These are phyloP conservation scores for Cercospora brassicicola DNA, from an alignment of 2,329 filamentous ascomycete species.

Conservation along the genomic window DNA sequence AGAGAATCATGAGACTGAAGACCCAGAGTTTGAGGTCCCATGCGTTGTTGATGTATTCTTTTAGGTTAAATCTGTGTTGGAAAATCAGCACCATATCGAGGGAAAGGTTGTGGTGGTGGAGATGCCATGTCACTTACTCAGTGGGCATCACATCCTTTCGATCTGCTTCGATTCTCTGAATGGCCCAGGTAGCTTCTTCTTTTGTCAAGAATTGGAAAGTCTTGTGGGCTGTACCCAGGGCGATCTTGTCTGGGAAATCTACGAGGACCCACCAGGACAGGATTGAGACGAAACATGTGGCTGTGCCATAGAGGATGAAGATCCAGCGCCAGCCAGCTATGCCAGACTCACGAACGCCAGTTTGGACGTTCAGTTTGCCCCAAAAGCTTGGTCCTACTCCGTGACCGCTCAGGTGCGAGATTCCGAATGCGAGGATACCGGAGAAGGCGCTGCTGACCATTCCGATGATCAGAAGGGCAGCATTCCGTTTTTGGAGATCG, in stretches of 20 bases:
- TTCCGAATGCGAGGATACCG: conserved; percentile 53
- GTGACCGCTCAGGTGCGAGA: conserved; percentile 42
- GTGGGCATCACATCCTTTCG: conserved; percentile 17
- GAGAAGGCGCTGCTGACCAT: conserved; percentile 52
- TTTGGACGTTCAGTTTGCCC: conserved; percentile 35
- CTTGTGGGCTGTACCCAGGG: conserved; percentile 1
- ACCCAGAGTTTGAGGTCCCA: conserved; percentile 15
- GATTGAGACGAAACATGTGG: conserved; percentile 4
- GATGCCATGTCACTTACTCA: background rate
- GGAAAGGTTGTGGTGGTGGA: background rate
- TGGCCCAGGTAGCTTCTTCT: conserved; percentile 18
- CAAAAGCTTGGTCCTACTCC: conserved; percentile 11
- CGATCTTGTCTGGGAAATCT: conserved; percentile 19
- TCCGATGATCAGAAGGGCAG: conserved; percentile 28
- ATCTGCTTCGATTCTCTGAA: conserved; percentile 16
- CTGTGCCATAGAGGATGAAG: conserved; percentile 16
- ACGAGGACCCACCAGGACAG: conserved; percentile 11
- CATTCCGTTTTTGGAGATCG: conserved; percentile 41
- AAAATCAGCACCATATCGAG: no score
- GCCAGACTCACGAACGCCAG: background rate
- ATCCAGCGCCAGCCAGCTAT: conserved; percentile 28
- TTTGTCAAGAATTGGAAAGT: conserved; percentile 5
- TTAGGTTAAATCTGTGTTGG: conserved; percentile 4
- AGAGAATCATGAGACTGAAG: conserved; percentile 6
- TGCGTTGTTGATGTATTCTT: conserved; percentile 7